Conservation (phyloP, 2,329 filamentous ascomycete species). For the Fusarium sp. region DNA sequence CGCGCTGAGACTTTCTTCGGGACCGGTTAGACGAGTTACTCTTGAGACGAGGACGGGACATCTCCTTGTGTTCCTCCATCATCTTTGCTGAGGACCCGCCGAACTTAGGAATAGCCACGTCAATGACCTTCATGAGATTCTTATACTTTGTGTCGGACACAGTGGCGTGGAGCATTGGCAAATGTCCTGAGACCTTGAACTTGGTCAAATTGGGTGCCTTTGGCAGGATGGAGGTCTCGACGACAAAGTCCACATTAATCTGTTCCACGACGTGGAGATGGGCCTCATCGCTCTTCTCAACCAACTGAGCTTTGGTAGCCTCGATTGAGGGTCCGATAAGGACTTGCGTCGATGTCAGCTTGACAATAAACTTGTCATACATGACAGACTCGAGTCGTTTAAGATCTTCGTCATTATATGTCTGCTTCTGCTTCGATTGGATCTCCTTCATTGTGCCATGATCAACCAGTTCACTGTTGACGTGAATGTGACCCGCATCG, state of each 20-base stretch:
- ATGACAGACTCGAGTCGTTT: slow-evolving; percentile 89
- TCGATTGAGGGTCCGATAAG: slow-evolving; percentile 94
- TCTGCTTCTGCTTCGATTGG: slow-evolving; percentile 87
- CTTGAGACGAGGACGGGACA: slow-evolving; percentile 58
- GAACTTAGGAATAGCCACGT: slow-evolving; percentile 92
- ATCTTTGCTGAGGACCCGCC: slow-evolving; percentile 55
- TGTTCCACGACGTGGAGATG: slow-evolving; percentile 92
- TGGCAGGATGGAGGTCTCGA: slow-evolving; percentile 97
- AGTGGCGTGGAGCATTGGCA: slow-evolving; percentile 91
- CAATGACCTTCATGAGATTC: slow-evolving; percentile 93
- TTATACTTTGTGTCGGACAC: slow-evolving; percentile 98
- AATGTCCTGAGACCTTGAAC: slow-evolving; percentile 88
- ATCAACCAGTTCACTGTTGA: slow-evolving; percentile 94
- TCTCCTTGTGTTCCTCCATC: slow-evolving; percentile 46
- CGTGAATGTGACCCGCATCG: slow-evolving; percentile 94
- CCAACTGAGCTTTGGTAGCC: slow-evolving; percentile 85
- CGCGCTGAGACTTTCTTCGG: slow-evolving; percentile 59
- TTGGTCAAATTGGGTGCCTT: slow-evolving; percentile 94
- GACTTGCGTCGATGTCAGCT: slow-evolving; percentile 93
- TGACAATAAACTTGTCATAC: slow-evolving; percentile 97
- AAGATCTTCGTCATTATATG: slow-evolving; percentile 91
- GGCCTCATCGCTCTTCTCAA: slow-evolving; percentile 73
- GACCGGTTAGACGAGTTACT: slow-evolving; percentile 62
- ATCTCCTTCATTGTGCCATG: slow-evolving; percentile 90
- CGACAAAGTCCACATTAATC: slow-evolving; percentile 96